Evolutionary conservation across 2,329 filamentous ascomycete species (phyloP), one percentile per base, ranked within the genome.

Genomic region (Stemphylium vesicarium): DNA sequence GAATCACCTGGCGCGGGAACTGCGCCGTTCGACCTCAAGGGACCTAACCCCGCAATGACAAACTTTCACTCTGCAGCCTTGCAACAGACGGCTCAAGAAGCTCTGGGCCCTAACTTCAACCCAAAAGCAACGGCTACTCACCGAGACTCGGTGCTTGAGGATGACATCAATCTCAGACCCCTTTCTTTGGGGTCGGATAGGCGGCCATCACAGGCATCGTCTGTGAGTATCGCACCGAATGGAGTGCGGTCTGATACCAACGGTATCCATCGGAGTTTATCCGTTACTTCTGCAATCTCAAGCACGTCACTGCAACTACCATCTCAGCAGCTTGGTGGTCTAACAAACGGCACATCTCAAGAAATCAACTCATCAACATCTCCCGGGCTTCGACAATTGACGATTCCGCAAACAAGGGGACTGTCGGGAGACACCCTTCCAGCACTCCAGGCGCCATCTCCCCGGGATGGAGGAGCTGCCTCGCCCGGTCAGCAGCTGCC

Each of bases 401-500:
- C 68, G n/a, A 74, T 76, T 31, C 69, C 72, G 10, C 60, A 62
- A 24, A 65, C 69, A n/a, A 60, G 63, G 50, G 69, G 53, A 1
- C 60, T 67, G 18, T 62, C 57, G 8, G 65, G 63, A 32, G 64
- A 75, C 29, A 75, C 64, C n/a, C 65, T 77, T 11, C 73, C 74
- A 10, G 71, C 69, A 12, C 57, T 77, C 4, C 74, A 76, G 40
- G 69, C 71, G 12, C 64, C 65, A 6, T 73, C 73, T 10, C 70
- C 73, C 11, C 60, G 61, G 33, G 71, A 74, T 47, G 47, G 39
- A 41, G 65, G 62, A 36, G 56, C 58, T 40, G 47, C 55, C 7
- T 76, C 74, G 10, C 70, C 74, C 10, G 71, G 59, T 37, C 67
- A 69, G 16, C 64, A 69, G 43, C 60, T 77, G 8, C 74, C 74